Base-by-base conservation (phyloP, 2,329 filamentous ascomycete genomes). In the Berkeleyomyces basicola region DNA sequence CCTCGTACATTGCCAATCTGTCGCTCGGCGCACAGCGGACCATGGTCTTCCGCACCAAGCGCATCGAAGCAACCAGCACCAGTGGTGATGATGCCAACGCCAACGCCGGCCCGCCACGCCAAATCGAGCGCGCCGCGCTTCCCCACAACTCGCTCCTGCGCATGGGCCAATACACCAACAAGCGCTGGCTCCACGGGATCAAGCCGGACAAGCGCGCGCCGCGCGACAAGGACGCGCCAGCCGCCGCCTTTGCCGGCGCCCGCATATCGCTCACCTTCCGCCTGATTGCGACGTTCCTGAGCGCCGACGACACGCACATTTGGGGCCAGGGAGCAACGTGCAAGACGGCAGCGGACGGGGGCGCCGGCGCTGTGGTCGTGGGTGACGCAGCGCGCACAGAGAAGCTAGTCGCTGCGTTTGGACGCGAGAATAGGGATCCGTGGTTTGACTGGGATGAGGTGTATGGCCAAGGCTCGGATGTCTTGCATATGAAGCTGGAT, bases 191-290 rank as follows among this genome's bases (percentile, higher is more conserved):
- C 9, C 93, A 99, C 74, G 85, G 85, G n/a, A 96, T 99, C 70
- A 85, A 87, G 59, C 83, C 87, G 51, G 93, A 99, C 73, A 95
- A 91, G 71, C 83, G 93, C 36, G 75, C 81, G 0, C 73, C 77
- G 0, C 74, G 76, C 1, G 86, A 91, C 67, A 91, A 92, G 72
- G 78, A 81, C 0, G 67, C 76, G 0, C 80, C 81, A 4, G 92
- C 97, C 71, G 79, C 84, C 47, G 86, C 87, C 0, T 90, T 82
- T 69, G 77, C 76, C 4, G 87, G 90, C 5, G 83, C 85, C 57
- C 86, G 93, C 57, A 96, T 99, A 70, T 95, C 88, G 58, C 78
- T 99, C 43, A 99, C 93, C 0, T 97, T 99, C 71, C 81, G 93
- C 53, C 79, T 83, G 33, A 96, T 99, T 66, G 90, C 84, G 1